phyloP scores from a whole-genome alignment of 2,329 filamentous ascomycete species.

The Stagonosporopsis tanaceti region DNA sequence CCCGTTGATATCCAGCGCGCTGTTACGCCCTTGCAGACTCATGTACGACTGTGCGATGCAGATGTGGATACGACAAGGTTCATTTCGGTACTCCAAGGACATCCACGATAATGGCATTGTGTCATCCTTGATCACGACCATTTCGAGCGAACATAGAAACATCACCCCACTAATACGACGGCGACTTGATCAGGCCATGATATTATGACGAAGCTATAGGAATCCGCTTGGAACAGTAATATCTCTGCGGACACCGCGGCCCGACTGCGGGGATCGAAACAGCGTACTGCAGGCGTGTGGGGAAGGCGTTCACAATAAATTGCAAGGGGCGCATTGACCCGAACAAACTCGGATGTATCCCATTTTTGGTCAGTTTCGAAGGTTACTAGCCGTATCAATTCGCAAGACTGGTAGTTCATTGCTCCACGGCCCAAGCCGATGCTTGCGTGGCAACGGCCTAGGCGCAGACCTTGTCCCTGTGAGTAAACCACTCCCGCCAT shows the following conservation, averaged over 20 bases:
- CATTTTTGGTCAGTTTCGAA: constrained; percentile 4
- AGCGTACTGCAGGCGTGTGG: constrained; percentile 17
- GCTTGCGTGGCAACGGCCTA: constrained; percentile 42
- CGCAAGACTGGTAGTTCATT: constrained; percentile 28
- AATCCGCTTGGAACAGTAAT: background rate
- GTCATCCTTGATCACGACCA: background rate
- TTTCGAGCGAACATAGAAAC: background rate
- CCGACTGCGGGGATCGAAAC: constrained; percentile 18
- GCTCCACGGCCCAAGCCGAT: constrained; percentile 43
- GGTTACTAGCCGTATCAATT: constrained; percentile 1
- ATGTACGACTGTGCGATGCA: constrained; percentile 8
- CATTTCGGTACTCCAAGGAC: constrained; percentile 2
- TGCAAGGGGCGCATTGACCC: constrained; percentile 22
- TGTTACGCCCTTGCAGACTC: constrained; percentile 12
- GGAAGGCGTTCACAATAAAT: constrained; percentile 23
- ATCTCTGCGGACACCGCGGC: constrained; percentile 8
- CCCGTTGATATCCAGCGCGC: background rate
- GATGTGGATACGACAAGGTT: constrained; percentile 1
- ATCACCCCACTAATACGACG: background rate
- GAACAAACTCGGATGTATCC: constrained; percentile 11
- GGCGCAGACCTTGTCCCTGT: constrained; percentile 33
- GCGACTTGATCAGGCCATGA: background rate
- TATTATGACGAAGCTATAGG: background rate
- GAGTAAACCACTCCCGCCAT: constrained; percentile 7
- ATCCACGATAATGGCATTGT: background rate